Evolutionary conservation across 345 rosid genomes (phyloP).

Genomic region (Eucalyptus camaldulensis): DNA sequence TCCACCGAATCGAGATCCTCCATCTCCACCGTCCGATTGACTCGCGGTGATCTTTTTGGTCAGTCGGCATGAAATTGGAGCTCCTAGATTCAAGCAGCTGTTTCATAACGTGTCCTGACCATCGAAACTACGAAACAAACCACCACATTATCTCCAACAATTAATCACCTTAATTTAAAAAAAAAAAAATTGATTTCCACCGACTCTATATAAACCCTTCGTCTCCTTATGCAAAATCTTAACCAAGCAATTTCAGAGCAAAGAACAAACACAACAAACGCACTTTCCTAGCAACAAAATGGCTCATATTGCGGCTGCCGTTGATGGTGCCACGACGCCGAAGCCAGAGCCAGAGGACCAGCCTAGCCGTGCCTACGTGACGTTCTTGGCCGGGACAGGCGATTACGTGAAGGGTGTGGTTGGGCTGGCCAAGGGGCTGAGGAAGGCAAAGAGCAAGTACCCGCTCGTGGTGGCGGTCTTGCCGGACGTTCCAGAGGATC

Average conservation of each 20-base stretch:
- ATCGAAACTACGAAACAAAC: neutral
- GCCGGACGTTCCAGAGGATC: slow-evolving; percentile 30
- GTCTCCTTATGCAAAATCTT: neutral
- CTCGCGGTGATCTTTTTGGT: neutral
- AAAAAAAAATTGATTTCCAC: neutral
- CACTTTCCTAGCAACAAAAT: neutral
- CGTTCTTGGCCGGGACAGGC: slow-evolving; percentile 2
- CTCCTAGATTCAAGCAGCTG: neutral
- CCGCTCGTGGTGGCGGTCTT: slow-evolving; percentile 25
- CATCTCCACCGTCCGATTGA: neutral
- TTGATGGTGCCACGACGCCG: neutral
- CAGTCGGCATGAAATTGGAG: neutral
- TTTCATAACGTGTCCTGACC: neutral
- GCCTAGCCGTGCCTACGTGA: neutral
- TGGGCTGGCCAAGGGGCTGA: slow-evolving; percentile 33
- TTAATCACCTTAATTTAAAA: neutral
- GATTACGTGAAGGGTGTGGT: slow-evolving; percentile 32
- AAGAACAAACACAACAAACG: neutral
- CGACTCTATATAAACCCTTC: neutral
- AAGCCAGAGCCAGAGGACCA: neutral
- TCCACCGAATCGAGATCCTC: neutral
- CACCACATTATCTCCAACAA: neutral
- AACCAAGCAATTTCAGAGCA: neutral
- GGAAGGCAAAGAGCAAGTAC: slow-evolving; percentile 21
- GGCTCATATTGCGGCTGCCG: neutral